phyloP scores from a whole-genome alignment of 305 asterid genomes.

The Solanum chacoense region DNA sequence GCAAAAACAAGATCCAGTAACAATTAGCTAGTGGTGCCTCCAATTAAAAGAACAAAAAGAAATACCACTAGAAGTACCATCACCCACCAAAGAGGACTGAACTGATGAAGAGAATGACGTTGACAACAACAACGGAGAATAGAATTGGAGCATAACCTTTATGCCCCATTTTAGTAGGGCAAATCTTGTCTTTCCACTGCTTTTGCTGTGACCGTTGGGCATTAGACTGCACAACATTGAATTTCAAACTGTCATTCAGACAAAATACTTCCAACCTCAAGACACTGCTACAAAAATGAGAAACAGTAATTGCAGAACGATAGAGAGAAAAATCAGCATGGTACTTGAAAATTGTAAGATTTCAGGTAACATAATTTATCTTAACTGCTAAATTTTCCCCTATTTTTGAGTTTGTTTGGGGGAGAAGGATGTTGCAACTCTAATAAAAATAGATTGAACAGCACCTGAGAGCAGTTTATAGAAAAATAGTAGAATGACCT shows the following conservation, averaged over 20 bases:
- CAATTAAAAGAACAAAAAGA: conserved; percentile 2
- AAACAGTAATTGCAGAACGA: not conserved
- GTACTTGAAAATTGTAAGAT: not conserved
- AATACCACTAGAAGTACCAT: not conserved
- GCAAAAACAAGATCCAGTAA: conserved; percentile 22
- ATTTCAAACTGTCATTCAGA: conserved; percentile 6
- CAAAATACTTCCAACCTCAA: not conserved
- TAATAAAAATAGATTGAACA: not conserved
- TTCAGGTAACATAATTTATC: not conserved
- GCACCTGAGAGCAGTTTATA: not conserved
- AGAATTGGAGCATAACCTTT: conserved; percentile 84
- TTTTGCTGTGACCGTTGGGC: conserved; percentile 41
- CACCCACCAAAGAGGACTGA: conserved; percentile 74
- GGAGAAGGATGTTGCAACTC: not conserved
- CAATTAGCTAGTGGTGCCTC: conserved; percentile 20
- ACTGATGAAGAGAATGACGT: conserved; percentile 56
- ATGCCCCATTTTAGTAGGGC: conserved; percentile 38
- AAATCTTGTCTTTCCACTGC: conserved; percentile 44
- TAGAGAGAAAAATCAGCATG: not conserved
- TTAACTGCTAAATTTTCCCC: not conserved
- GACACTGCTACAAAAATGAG: not conserved
- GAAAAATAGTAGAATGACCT: not conserved
- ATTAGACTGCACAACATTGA: conserved; percentile 48
- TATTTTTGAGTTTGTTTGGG: not conserved
- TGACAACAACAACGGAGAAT: conserved; percentile 48